These are phyloP conservation scores for Pseudogymnoascus sp. DNA, from an alignment of 2,329 filamentous ascomycete genomes.

Conservation along the genomic window DNA sequence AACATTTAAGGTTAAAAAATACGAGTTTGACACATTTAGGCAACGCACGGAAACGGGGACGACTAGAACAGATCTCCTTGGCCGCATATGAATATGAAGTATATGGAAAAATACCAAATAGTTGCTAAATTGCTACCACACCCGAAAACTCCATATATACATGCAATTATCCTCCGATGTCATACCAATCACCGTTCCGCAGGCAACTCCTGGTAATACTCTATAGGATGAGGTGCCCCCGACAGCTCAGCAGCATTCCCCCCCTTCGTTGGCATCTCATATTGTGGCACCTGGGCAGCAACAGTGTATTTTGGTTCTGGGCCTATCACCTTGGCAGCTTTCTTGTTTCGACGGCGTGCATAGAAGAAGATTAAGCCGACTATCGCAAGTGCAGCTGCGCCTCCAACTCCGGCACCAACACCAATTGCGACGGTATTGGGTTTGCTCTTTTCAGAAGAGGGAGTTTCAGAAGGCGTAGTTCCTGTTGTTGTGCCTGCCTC, in stretches of 20 bases:
- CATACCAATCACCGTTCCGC: neutral
- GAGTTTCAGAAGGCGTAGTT: neutral
- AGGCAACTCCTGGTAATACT: slow-evolving; percentile 3
- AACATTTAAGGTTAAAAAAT: neutral
- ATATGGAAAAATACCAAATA: neutral
- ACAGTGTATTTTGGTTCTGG: neutral
- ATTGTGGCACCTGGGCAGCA: neutral
- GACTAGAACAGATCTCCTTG: neutral
- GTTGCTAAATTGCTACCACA: neutral
- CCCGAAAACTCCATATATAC: neutral
- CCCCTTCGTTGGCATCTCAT: neutral
- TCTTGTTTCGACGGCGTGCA: neutral
- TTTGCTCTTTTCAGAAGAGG: neutral
- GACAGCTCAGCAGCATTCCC: neutral
- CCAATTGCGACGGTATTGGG: neutral
- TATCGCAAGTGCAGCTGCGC: neutral
- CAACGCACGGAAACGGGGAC: neutral
- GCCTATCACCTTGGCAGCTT: neutral
- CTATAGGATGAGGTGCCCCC: neutral
- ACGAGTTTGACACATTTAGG: neutral
- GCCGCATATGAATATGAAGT: neutral
- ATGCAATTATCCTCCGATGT: neutral
- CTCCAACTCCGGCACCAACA: neutral
- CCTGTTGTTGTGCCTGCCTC: neutral
- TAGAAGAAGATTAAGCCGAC: slow-evolving; percentile 1